Evolutionary conservation across 1,284 basidiomycete species (phyloP), one percentile per base, ranked within the genome.

Genomic region (Singerocomus rubriflavus): DNA sequence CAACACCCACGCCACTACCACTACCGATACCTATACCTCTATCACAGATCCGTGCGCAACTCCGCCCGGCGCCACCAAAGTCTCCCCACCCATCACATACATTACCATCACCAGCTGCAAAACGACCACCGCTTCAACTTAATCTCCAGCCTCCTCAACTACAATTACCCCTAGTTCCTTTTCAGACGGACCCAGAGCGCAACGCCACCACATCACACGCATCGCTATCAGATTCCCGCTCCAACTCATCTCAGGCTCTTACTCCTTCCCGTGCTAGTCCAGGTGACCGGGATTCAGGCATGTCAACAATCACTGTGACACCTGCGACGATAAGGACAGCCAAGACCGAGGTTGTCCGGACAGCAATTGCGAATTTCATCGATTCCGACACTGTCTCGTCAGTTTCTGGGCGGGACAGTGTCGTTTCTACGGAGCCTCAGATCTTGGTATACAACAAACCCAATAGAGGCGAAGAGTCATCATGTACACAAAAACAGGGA

Each of bases 291-390:
- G 75, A 80, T 58, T 81, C 79, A 49, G 74, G 70, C 53, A 65
- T 76, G n/a, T 78, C 78, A 16, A 79, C 66, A 29, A 69, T 75
- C 27, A 78, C 77, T 31, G 74, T 80, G 17, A 70, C 76, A 8
- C 72, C 71, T 39, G 76, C 73, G 10, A 78, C 76, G 8, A 72
- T 81, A 48, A 63, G 72, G 11, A 63, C 67, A 12, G 64, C 66
- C 4, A 69, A 59, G 44, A 59, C 62, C 8, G 72, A 70, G 27
- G 65, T 66, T 27, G 59, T 76, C 31, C 75, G 72, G 21, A 69
- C 75, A 43, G 73, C 74, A 9, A 70, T 74, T 7, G 80, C 79
- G 9, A 77, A 75, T 48, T 70, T 81, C 11, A 65, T 80, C 16
- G 68, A 62, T 30, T 54, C 63, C 31, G 53, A 59, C 47, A 29